These are phyloP conservation scores for Nissolia schottii DNA, from an alignment of 306 rosid species.

Conservation along the genomic window DNA sequence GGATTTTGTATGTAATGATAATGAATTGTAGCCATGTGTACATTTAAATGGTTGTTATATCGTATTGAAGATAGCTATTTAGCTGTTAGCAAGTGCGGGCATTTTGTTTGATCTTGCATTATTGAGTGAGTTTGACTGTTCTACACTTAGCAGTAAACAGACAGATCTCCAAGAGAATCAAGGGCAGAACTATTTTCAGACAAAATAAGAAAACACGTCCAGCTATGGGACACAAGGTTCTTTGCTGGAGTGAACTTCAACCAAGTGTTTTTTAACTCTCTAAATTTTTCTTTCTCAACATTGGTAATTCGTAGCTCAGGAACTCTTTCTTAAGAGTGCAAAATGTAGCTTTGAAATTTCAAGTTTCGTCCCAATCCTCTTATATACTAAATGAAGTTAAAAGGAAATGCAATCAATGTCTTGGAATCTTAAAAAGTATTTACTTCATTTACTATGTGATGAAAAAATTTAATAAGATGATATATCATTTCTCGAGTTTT, in stretches of 20 bases:
- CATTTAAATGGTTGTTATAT: neutral
- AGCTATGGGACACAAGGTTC: neutral
- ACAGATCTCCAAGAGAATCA: neutral
- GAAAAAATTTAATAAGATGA: no score
- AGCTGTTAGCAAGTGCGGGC: neutral
- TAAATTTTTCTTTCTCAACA: neutral
- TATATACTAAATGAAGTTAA: no score
- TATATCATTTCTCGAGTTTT: neutral
- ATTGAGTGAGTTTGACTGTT: neutral
- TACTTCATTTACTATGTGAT: no score
- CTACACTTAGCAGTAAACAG: no score
- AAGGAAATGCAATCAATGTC: no score
- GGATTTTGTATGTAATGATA: neutral
- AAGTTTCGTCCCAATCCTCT: no score
- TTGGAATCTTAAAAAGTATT: no score
- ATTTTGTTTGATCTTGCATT: neutral
- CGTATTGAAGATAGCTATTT: neutral
- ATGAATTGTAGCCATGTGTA: neutral
- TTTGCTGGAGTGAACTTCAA: neutral
- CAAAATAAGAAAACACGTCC: neutral
- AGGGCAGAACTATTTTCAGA: neutral
- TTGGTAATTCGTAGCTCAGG: neutral
- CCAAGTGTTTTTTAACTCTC: neutral
- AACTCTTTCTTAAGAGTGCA: neutral
- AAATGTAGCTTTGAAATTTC: neutral